Evolutionary conservation across 1,284 basidiomycete genomes (phyloP), one percentile per base, ranked within the genome.

Genomic region (Pterulicium gracile): DNA sequence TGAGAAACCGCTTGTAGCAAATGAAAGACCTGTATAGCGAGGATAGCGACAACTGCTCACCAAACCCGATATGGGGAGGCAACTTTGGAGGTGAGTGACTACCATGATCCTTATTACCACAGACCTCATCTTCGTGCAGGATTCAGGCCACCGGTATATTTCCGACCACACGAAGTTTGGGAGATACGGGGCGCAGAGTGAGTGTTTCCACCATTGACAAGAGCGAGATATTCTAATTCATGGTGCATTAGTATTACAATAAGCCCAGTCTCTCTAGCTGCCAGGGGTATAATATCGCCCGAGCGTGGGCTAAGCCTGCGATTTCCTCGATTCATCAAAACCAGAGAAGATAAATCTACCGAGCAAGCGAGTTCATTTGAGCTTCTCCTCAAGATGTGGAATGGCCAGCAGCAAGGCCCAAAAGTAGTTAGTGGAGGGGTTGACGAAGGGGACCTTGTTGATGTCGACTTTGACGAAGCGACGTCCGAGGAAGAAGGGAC

Each of bases 111-210:
- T 50, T 45, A 12, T 17, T 40, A 40, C 18, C 35, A 32, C 24
- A 24, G 43, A 42, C 15, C 2, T 34, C 24, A 42, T 45, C 36
- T 24, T 13, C 19, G 14, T n/a, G 46, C 53, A 80, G 90, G 81
- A 0, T 77, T 89, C 21, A 70, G 62, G 44, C 93, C 93, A 0
- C 77, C 86, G 51, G 79, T 93, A 2, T 94, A 87, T 71, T 93
- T 94, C 62, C 73, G 75, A 52, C 92, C 93, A 3, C 67, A 68
- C 48, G 88, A 94, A 60, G 88, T 93, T 24, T 94, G 91, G 90
- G 90, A 95, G 65, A 84, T 96, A 50, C 75, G 87, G 18, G 90
- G 90, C 15, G 91, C 93, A 45, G 90, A 94, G 86, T 89, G 56
- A 62, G 75, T 63, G 34, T 44, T 35, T 20, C 18, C 39, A 43